Conservation (phyloP, 768 basidiomycete genomes). For the Amanita muscaria region DNA sequence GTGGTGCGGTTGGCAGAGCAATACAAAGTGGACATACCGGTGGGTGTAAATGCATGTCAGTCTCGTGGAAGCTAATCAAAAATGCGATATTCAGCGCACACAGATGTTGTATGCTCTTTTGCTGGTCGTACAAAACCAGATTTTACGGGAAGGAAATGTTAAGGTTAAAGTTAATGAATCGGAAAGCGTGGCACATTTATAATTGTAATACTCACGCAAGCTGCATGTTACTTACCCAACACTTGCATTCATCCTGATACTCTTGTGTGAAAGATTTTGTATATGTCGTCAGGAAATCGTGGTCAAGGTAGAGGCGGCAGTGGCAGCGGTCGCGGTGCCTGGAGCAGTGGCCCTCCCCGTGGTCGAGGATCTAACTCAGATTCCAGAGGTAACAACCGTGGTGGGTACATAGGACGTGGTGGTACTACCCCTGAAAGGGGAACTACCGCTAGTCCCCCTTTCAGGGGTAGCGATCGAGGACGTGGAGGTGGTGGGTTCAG, state of each 20-base stretch:
- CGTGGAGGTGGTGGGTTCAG: conserved; percentile 12
- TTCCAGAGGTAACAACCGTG: conserved; percentile 6
- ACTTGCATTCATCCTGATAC: no score
- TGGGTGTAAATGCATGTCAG: no score
- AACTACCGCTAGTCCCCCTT: no score
- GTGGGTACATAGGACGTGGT: conserved; percentile 15
- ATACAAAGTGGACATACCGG: conserved; percentile 38
- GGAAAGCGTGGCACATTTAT: background rate
- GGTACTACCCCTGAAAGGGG: conserved; percentile 24
- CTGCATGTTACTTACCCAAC: no score
- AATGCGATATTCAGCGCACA: conserved; percentile 33
- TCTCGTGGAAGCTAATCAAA: background rate
- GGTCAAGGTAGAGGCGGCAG: background rate
- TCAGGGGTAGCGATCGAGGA: conserved; percentile 24
- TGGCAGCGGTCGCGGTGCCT: no score
- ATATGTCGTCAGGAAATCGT: background rate
- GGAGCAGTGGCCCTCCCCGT: conserved; percentile 8
- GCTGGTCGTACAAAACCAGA: conserved; percentile 54
- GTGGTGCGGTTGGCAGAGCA: conserved; percentile 45
- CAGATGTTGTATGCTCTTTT: conserved; percentile 53
- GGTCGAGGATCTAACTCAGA: conserved; percentile 18
- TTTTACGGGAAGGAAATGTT: conserved; percentile 28
- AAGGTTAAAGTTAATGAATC: background rate
- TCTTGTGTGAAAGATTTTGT: no score
- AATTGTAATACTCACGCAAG: no score